Evolutionary conservation across 352 stramenopile species (phyloP).

Genomic region (Pythium aphanidermatum): DNA sequence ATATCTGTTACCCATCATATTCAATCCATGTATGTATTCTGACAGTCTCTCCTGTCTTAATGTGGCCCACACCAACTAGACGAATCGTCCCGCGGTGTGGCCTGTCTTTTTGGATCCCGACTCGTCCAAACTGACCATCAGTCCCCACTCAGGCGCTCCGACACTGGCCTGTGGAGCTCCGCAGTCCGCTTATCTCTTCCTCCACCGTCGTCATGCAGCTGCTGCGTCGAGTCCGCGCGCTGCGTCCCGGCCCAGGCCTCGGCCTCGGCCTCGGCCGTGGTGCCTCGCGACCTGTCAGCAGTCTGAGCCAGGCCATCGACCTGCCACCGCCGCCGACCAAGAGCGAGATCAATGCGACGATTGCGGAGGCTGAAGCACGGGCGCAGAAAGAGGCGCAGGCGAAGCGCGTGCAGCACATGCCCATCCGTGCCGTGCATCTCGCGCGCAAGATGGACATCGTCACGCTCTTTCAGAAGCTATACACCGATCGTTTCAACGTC

Average conservation of each 20-base stretch:
- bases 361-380: conserved; percentile 49
- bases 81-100: not conserved
- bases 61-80: not conserved
- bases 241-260: conserved; percentile 26
- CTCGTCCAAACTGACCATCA: conserved; percentile 11
- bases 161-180: conserved; percentile 1
- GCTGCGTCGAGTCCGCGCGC: conserved; percentile 12
- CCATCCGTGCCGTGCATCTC: conserved; percentile 75
- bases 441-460: conserved; percentile 85
- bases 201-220: conserved; percentile 27
- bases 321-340: conserved; percentile 45
- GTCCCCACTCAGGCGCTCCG: conserved; percentile 1
- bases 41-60: not conserved
- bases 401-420: conserved; percentile 71
- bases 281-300: conserved; percentile 10
- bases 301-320: conserved; percentile 24
- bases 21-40: no score
- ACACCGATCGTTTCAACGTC: conserved; percentile 80
- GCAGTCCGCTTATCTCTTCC: not conserved
- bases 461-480: conserved; percentile 82
- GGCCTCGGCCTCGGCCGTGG: conserved; percentile 8
- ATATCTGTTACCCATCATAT: no score
- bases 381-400: conserved; percentile 34
- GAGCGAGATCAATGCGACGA: conserved; percentile 62
- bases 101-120: conserved; percentile 7